Evolutionary conservation across 805 yeast genomes (phyloP), one percentile per base, ranked within the genome.

Genomic region (Lipomyces yamadae): DNA sequence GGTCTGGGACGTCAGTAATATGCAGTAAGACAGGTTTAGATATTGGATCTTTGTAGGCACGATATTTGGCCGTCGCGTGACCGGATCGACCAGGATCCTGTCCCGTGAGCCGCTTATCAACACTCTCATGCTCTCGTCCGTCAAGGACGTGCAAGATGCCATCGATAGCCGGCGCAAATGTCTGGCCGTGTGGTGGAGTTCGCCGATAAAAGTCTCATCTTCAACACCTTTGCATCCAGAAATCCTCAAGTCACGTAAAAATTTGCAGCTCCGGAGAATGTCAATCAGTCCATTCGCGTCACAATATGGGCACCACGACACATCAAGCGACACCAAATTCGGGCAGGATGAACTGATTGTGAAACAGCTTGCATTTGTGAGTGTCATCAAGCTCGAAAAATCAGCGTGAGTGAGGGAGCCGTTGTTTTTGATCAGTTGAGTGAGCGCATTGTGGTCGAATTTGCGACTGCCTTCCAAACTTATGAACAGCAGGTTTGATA

Each of bases 401-500:
- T 45, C 57, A 37, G 64, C n/a, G 24, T 60, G 52, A 37, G 34
- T 35, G 52, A 68, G 60, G 7, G 18, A 32, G 39, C 32, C 10
- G 37, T 66, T 67, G 37, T 35, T 56, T 48, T 57, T 56, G 42
- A 68, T 18, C 11, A 68, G 50, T 34, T 62, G 70, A 29, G 65
- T 60, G 33, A 68, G 66, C 53, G 69, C 64, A 39, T 60, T 62
- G 58, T 62, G 67, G 45, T 68, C 71, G 56, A 68, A 68, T 45
- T 18, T 33, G 13, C 54, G 48, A 55, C 66, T 55, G 32, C 64
- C 65, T 42, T 68, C 71, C 32, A 67, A 56, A 39, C 60, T 56
- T 4, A 68, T 15, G 37, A 56, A 62, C n/a, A n/a, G 37, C 11
- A 68, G 60, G 61, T 42, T 64, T n/a, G 50, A 52, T n/a, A 58